Evolutionary conservation across 2,329 filamentous ascomycete species (phyloP).

Genomic region (Cladosporium colombiae): DNA sequence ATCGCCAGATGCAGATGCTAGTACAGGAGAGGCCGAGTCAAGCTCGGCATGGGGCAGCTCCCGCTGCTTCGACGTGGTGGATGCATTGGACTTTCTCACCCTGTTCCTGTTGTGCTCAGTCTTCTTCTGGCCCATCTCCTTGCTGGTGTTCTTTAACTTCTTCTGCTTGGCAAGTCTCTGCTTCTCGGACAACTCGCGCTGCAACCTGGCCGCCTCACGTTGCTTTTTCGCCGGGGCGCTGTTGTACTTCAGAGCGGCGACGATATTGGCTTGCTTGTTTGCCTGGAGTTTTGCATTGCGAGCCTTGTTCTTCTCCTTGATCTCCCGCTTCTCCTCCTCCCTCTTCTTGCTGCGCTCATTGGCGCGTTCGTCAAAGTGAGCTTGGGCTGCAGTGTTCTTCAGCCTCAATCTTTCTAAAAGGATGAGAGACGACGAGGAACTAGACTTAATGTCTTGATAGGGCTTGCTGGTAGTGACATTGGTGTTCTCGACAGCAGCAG

Average conservation of each 20-base stretch:
- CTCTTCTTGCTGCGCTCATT: not conserved
- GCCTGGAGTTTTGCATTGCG: no score
- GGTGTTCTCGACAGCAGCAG: not conserved
- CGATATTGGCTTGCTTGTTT: no score
- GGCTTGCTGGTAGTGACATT: not conserved
- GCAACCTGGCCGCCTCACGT: not conserved
- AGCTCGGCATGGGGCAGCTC: not conserved
- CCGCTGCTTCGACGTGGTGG: not conserved
- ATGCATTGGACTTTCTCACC: no score
- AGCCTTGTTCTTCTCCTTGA: not conserved
- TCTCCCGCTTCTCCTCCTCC: not conserved
- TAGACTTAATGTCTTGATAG: not conserved
- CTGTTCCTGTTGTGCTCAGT: not conserved
- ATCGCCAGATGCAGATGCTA: not conserved
- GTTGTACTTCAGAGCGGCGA: no score
- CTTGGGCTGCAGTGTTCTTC: no score
- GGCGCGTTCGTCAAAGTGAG: not conserved
- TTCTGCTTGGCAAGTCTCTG: not conserved
- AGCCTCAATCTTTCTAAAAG: no score
- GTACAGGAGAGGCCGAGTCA: not conserved
- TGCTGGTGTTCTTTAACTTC: not conserved
- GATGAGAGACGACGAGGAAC: not conserved
- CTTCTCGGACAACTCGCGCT: not conserved
- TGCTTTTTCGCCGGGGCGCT: no score
- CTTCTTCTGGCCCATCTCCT: not conserved